Percentiles rank a stretch among this genome's conserved stretches.
phyloP scores from a whole-genome alignment of 371 early-diverging fungal genomes.

The Mortierella sp. region DNA sequence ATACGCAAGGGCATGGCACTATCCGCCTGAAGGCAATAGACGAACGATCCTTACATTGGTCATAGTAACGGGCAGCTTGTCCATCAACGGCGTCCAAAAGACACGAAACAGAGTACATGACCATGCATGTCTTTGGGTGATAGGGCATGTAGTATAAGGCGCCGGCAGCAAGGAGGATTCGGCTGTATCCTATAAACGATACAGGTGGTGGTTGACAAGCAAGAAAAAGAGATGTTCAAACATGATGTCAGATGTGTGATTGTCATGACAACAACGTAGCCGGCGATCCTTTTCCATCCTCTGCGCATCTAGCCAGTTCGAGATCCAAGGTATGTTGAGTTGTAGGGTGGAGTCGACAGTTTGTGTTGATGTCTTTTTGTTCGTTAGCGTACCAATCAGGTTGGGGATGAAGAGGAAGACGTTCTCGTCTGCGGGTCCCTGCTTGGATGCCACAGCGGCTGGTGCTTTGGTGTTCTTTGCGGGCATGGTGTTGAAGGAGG shows the following conservation, averaged over 20 bases:
- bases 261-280: background rate
- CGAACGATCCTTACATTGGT: constrained; percentile 80
- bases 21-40: background rate
- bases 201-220: background rate
- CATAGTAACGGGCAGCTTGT: constrained; percentile 89
- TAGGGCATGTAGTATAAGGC: constrained; percentile 83
- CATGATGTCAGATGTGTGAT: background rate
- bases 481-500: constrained; percentile 36
- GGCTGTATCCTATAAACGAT: constrained; percentile 80
- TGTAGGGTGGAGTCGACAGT: background rate
- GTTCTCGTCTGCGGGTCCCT: constrained; percentile 62
- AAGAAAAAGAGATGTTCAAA: background rate
- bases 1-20: no score
- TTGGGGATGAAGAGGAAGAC: constrained; percentile 94
- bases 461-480: constrained; percentile 42
- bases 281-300: constrained; percentile 1
- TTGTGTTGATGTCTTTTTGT: background rate
- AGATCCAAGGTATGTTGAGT: constrained; percentile 1
- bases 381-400: constrained; percentile 79
- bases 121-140: constrained; percentile 79
- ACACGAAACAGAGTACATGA: constrained; percentile 88
- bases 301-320: background rate
- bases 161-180: constrained; percentile 83
- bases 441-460: constrained; percentile 31
- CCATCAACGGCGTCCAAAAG: constrained; percentile 98